Base-by-base conservation (phyloP, 371 early-diverging fungal genomes). In the Lichtheimia ornata region DNA sequence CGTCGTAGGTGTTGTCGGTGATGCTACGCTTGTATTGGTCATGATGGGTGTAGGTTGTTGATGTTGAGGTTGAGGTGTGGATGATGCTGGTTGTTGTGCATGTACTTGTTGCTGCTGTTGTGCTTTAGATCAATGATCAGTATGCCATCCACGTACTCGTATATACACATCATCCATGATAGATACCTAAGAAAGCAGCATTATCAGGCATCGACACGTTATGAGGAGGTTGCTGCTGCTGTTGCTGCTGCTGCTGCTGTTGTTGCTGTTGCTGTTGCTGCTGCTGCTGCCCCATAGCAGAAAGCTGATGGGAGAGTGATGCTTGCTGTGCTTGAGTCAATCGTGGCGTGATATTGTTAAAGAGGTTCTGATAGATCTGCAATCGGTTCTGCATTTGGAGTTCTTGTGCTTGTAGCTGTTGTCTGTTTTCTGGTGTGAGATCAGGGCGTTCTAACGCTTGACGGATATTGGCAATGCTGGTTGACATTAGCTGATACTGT, bases 381-480 rank as follows among this genome's bases (percentile, higher is more conserved):
- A 59, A 59, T 56, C 63, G 61, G 14, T 64, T 66, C 56, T 65
- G 73, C 13, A 63, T 44, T 53, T 60, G 22, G 24, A 17, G 56
- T 56, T 55, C 62, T 61, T 53, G 72, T 25, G n/a, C 27, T 52
- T 25, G 65, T 9, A 44, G 49, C 30, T 58, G 58, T 18, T 70
- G 69, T 52, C 58, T 70, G 41, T 79, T 73, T 52, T 72, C 73
- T 11, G 56, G 41, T 13, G 73, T 53, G 5, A 79, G 65, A 58
- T 76, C 71, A 4, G 69, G 47, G 51, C 73, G 66, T 50, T 79
- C 77, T 4, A 76, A 43, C 22, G 64, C 61, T 59, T 71, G 62
- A 30, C 80, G 72, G 12, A 70, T 25, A 13, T 47, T 70, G 72
- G 17, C 61, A 50, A 59, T 25, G 51, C n/a, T 24, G 50, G 18